A percentile compares a stretch with the other conserved stretches of the same genome.
phyloP scores from a whole-genome alignment of 768 basidiomycete species.

The Crassisporium funariophilum region DNA sequence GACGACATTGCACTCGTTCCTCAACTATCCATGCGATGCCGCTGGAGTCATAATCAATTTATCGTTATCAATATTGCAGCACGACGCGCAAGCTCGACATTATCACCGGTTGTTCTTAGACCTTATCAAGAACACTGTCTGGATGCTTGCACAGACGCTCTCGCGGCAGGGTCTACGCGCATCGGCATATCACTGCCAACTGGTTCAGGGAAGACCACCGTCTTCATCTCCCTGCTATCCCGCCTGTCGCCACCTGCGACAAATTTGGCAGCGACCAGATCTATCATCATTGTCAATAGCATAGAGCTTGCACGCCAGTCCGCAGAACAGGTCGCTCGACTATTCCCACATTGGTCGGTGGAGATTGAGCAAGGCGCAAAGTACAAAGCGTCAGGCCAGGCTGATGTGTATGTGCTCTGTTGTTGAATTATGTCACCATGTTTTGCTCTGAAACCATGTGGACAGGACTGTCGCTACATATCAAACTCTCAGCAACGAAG shows the following conservation, averaged over 20 bases:
- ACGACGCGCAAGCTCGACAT: slow-evolving; percentile 12
- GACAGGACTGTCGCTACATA: slow-evolving; percentile 85
- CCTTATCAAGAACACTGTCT: slow-evolving; percentile 89
- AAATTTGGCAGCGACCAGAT: slow-evolving; percentile 49
- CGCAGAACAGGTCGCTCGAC: slow-evolving; percentile 62
- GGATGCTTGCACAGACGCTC: slow-evolving; percentile 71
- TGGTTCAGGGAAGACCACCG: slow-evolving; percentile 87
- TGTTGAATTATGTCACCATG: not conserved
- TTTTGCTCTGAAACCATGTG: not conserved
- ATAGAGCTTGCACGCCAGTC: slow-evolving; percentile 90
- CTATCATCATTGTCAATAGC: slow-evolving; percentile 87
- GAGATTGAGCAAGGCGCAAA: slow-evolving; percentile 91
- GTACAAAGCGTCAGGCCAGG: slow-evolving; percentile 73
- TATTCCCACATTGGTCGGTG: slow-evolving; percentile 75
- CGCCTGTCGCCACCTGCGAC: slow-evolving; percentile 50
- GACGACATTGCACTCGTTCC: not conserved
- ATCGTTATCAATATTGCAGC: slow-evolving; percentile 2
- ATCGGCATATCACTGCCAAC: slow-evolving; percentile 87
- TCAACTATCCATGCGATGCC: slow-evolving; percentile 19
- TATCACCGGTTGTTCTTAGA: slow-evolving; percentile 50
- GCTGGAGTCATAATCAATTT: slow-evolving; percentile 2
- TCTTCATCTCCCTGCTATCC: slow-evolving; percentile 83
- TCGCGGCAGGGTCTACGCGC: slow-evolving; percentile 65
- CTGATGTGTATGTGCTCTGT: slow-evolving; percentile 71
- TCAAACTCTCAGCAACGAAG: slow-evolving; percentile 72